Base-by-base conservation (phyloP, 1,284 basidiomycete species). In the Trichosporon sp. region DNA sequence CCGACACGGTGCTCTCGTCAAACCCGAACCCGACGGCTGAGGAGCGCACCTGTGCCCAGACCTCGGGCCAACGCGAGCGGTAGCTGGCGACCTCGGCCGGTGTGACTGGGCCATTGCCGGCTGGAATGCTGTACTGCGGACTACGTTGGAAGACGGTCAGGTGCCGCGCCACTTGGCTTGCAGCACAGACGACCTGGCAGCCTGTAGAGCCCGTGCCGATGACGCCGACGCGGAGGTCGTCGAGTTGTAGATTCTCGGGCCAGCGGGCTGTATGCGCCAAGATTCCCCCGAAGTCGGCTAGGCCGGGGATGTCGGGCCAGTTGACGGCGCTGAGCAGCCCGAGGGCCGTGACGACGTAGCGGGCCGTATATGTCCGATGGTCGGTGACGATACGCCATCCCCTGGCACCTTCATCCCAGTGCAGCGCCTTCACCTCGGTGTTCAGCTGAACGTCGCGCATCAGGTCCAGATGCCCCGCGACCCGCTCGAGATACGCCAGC, bases 371-470 rank as follows among this genome's bases (percentile, higher is more conserved):
- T 14, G 0, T n/a, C 21, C 56, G 51, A 6, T 40, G 40, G 21
- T 38, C 12, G 2, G 59, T 51, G 11, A 16, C 16, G 7, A 69
- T 48, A 8, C 7, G 12, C 70, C 70, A 71, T 10, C 16, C 14
- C 1, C 32, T 46, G 11, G 12, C 2, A 4, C 21, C 56, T 2
- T 69, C 70, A 12, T 64, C 65, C 56, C 65, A 71, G 11, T 19
- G 5, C 65, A 71, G 61, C 19, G 43, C 56, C 35, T 10, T 61
- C 14, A 71, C 68, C 65, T 69, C 70, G 31, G 43, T 68, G 56
- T 71, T 63, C 26, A 78, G 70, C 61, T 76, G 69, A 71, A 79
- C 74, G 74, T 76, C 76, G 56, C 73, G 68, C 16, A 38, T n/a
- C 14, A 79, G 71, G 14, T 67, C 73, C 61, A 72, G 76, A 64